Percentiles rank a stretch among this genome's conserved stretches.
These are phyloP conservation scores for Phycomyces blakesleeanus DNA, from an alignment of 192 early-diverging fungal genomes.

Conservation along the genomic window DNA sequence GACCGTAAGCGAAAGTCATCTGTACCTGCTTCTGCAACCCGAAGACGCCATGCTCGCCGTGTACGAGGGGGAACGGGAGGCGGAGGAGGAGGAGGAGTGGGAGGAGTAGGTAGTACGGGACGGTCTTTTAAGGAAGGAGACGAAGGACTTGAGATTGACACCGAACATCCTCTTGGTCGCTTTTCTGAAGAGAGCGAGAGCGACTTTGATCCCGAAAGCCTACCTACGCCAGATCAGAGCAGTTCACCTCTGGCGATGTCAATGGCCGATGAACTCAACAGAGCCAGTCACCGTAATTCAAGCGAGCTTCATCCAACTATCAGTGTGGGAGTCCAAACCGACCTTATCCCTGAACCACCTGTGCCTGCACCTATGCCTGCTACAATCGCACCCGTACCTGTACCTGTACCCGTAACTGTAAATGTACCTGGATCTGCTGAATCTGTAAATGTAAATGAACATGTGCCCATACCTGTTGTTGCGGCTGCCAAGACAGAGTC, in stretches of 20 bases:
- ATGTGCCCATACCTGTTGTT: too few relatives aligned
- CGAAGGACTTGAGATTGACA: constrained; percentile 14
- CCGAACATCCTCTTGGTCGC: constrained; percentile 1
- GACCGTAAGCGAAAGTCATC: not conserved
- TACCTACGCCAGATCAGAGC: not conserved
- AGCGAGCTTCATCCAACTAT: not conserved
- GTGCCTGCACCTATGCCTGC: not conserved
- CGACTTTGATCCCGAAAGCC: constrained; percentile 14
- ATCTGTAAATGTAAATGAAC: too few relatives aligned
- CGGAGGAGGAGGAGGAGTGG: not conserved
- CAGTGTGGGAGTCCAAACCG: not conserved
- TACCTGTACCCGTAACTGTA: too few relatives aligned
- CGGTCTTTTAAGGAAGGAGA: constrained; percentile 4
- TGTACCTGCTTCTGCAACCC: constrained; percentile 1
- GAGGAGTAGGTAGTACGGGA: not conserved
- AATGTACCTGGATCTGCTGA: too few relatives aligned
- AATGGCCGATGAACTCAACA: constrained; percentile 12
- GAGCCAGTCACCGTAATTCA: not conserved
- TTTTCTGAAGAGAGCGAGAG: constrained; percentile 9
- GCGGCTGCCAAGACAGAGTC: not conserved
- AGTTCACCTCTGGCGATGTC: constrained; percentile 1
- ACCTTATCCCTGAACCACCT: not conserved
- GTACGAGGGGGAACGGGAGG: not conserved
- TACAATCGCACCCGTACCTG: too few relatives aligned
- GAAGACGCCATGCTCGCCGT: not conserved